Percentiles rank a stretch among this genome's conserved stretches.
Evolutionary conservation across 192 early-diverging fungal genomes (phyloP).

Genomic region (Gigaspora rosea): DNA sequence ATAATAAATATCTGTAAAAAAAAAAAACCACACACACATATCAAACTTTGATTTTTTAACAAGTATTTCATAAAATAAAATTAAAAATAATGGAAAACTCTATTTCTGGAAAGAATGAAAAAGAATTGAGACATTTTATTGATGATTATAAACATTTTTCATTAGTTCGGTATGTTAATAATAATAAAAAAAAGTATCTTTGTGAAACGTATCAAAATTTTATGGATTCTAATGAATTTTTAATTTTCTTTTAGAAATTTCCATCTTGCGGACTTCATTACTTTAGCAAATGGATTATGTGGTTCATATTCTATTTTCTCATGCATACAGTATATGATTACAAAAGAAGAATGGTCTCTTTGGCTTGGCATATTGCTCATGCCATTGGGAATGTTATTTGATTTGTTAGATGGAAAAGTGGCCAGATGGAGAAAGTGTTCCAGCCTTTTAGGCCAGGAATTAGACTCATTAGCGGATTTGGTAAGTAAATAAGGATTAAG

Average conservation of each 20-base stretch:
- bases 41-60: too few relatives aligned
- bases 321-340: slow-evolving; percentile 70
- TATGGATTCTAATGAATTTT: background rate
- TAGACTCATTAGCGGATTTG: slow-evolving; percentile 88
- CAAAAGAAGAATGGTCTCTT: slow-evolving; percentile 61
- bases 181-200: too few relatives aligned
- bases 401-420: slow-evolving; percentile 78
- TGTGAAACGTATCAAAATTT: background rate
- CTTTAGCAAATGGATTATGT: slow-evolving; percentile 82
- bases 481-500: slow-evolving; percentile 41
- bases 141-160: slow-evolving; percentile 28
- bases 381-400: slow-evolving; percentile 68
- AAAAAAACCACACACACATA: too few relatives aligned
- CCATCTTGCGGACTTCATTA: slow-evolving; percentile 83
- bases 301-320: slow-evolving; percentile 72
- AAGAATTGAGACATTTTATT: background rate
- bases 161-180: slow-evolving; percentile 10
- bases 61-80: too few relatives aligned
- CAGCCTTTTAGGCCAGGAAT: slow-evolving; percentile 82
- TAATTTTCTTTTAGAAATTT: slow-evolving; percentile 56
- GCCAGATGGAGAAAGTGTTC: slow-evolving; percentile 78
- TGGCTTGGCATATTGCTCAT: slow-evolving; percentile 67
- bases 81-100: too few relatives aligned
- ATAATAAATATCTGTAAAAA: too few relatives aligned
- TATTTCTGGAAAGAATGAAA: too few relatives aligned